Base-by-base conservation (phyloP, 176 grass and related monocot species). In the Paspalum vaginatum region DNA sequence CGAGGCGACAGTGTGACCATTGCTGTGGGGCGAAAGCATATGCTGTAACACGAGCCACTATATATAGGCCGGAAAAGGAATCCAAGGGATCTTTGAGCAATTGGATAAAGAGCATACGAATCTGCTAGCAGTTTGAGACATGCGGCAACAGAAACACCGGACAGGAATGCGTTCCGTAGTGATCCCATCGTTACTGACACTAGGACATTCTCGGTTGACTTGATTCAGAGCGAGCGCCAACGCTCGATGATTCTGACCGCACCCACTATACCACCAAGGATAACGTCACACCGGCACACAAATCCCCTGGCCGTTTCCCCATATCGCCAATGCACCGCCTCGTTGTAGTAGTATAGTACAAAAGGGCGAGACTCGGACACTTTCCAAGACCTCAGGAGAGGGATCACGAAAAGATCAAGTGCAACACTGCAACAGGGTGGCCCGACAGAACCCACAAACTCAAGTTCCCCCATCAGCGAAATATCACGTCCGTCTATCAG, bases 371-470 rank as follows among this genome's bases (percentile, higher is more conserved):
- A 51, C 9, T 61, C 11, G 60, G 17, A 9, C n/a, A 32, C 10
- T 4, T 41, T 26, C 57, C 8, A 44, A 21, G 27, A 60, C 66
- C 52, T 67, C 40, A 57, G 59, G 43, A 66, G 59, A 59, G 17
- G 20, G 60, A 0, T n/a, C n/a, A 32, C 32, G 32, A 32, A 3
- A 32, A 15, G 40, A 40, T 8, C 37, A 20, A 18, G 77, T 55
- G 62, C 47, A 84, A 49, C 25, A 81, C 70, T 55, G 62, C 47
- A 84, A 49, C 25, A 81, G 70, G 49, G 55, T 76, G 70, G 55
- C 63, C 77, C 87, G 71, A 41, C 40, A 50, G 57, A 83, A 70
- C 64, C 70, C 77, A 72, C 49, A 57, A 64, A 32, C 68, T 41
- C 4, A 65, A 22, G 49, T 83, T 83, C 66, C 79, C 60, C 67